Evolutionary conservation across 2,329 filamentous ascomycete genomes (phyloP).

Genomic region (Talaromyces funiculosus): DNA sequence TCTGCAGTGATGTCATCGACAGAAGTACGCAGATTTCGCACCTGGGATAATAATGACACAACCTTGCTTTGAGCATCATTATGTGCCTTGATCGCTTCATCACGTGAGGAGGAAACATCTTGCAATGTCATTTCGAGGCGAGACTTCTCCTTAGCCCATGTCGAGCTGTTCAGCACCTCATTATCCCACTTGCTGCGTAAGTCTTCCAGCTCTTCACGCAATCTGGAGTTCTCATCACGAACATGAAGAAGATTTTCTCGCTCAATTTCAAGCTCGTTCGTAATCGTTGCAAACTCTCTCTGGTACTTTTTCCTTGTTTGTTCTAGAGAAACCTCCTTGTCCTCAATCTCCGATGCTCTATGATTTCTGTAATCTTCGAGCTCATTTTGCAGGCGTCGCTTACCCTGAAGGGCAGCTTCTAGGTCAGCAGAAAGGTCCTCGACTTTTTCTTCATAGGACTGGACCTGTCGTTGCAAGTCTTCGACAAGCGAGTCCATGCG

Average conservation of each 20-base stretch:
- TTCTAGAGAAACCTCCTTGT: slow-evolving; percentile 93
- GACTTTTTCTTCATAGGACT: slow-evolving; percentile 82
- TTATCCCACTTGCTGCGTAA: slow-evolving; percentile 96
- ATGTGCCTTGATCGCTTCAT: slow-evolving; percentile 88
- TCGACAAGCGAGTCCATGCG: slow-evolving; percentile 83
- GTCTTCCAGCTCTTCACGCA: slow-evolving; percentile 95
- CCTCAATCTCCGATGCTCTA: slow-evolving; percentile 90
- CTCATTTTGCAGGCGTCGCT: slow-evolving; percentile 93
- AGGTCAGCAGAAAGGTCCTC: slow-evolving; percentile 90
- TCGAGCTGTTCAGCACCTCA: slow-evolving; percentile 93
- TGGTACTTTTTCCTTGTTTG: slow-evolving; percentile 98
- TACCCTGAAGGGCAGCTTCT: slow-evolving; percentile 75
- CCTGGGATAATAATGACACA: slow-evolving; percentile 82
- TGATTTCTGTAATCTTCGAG: slow-evolving; percentile 96
- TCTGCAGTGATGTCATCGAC: slow-evolving; percentile 83
- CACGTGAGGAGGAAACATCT: slow-evolving; percentile 82
- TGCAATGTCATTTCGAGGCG: slow-evolving; percentile 83
- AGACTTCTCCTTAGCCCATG: slow-evolving; percentile 96
- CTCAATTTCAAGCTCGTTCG: slow-evolving; percentile 87
- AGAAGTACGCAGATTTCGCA: slow-evolving; percentile 72
- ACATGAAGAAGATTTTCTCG: slow-evolving; percentile 84
- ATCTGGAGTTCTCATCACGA: slow-evolving; percentile 73
- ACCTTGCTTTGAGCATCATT: slow-evolving; percentile 94
- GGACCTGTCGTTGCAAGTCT: slow-evolving; percentile 82
- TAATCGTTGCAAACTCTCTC: slow-evolving; percentile 79